These are phyloP conservation scores for Triticum urartu DNA, from an alignment of 176 grass and related monocot genomes.

Conservation along the genomic window DNA sequence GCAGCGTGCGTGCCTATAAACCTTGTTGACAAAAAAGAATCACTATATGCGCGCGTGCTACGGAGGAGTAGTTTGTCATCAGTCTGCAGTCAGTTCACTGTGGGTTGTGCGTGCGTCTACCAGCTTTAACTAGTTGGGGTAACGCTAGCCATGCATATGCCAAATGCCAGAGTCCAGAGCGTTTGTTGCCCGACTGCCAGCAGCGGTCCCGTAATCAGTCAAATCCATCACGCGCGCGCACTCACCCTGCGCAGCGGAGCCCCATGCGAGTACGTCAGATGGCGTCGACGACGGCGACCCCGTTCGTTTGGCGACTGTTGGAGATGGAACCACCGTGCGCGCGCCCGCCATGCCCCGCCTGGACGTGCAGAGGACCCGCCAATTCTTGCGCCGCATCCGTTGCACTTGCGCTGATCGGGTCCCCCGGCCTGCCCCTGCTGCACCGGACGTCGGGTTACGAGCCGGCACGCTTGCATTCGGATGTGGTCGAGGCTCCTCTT, in stretches of 20 bases:
- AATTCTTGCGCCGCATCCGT: constrained; percentile 10
- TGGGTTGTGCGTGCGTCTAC: too few species aligned
- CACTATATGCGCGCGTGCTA: background rate
- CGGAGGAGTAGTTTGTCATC: background rate
- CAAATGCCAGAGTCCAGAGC: too few species aligned
- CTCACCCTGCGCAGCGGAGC: too few species aligned
- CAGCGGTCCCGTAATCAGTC: too few species aligned
- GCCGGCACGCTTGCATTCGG: too few species aligned
- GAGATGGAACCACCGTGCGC: background rate
- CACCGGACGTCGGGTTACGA: too few species aligned
- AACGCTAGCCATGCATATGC: too few species aligned
- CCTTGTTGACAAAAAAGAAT: background rate
- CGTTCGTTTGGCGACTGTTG: background rate
- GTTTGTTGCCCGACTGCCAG: too few species aligned
- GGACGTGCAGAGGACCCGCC: background rate
- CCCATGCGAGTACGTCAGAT: background rate
- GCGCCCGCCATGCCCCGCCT: background rate
- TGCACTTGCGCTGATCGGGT: background rate
- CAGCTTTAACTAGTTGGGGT: too few species aligned
- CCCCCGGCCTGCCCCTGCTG: too few species aligned
- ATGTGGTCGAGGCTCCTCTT: background rate
- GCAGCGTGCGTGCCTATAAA: background rate
- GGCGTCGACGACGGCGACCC: background rate
- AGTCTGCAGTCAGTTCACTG: too few species aligned
- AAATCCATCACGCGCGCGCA: too few species aligned